Conservation (phyloP, 805 yeast species). For the Metschnikowia peoriensis region DNA sequence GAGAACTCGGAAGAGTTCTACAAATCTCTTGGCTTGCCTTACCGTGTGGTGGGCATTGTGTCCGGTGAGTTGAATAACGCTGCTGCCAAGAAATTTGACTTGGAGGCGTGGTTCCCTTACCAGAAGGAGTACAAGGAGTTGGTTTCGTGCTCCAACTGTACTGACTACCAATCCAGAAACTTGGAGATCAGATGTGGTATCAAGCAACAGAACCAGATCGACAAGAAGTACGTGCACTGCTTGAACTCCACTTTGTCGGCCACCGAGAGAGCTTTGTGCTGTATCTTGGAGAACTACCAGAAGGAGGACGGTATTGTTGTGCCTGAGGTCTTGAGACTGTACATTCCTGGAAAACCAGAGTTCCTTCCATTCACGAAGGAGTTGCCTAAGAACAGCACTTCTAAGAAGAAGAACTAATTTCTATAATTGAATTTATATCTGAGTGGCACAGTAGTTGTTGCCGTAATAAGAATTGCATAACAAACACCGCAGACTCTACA, state of each 20-base stretch:
- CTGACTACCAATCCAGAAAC: slow-evolving; percentile 98
- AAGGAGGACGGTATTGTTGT: slow-evolving; percentile 91
- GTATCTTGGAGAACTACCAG: slow-evolving; percentile 96
- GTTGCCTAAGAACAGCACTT: slow-evolving; percentile 90
- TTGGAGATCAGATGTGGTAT: slow-evolving; percentile 98
- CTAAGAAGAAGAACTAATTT: slow-evolving; percentile 53
- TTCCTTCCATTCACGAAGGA: slow-evolving; percentile 88
- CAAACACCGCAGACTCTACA: too few species aligned
- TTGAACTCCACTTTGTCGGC: slow-evolving; percentile 96
- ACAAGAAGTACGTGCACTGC: slow-evolving; percentile 98
- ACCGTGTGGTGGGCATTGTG: slow-evolving; percentile 96
- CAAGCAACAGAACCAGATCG: slow-evolving; percentile 90
- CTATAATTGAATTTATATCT: too few species aligned
- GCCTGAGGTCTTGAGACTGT: slow-evolving; percentile 94
- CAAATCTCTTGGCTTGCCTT: slow-evolving; percentile 87
- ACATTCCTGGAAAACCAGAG: slow-evolving; percentile 98
- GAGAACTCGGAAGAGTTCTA: slow-evolving; percentile 88
- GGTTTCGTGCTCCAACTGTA: slow-evolving; percentile 98
- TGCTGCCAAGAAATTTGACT: slow-evolving; percentile 97
- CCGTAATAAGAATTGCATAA: too few species aligned
- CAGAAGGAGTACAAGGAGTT: slow-evolving; percentile 98
- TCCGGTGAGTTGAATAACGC: slow-evolving; percentile 98
- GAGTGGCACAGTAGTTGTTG: too few species aligned
- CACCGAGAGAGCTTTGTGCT: slow-evolving; percentile 97
- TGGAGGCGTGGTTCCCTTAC: slow-evolving; percentile 99